phyloP scores from a whole-genome alignment of 2,329 filamentous ascomycete genomes.

The Akanthomyces muscarius region DNA sequence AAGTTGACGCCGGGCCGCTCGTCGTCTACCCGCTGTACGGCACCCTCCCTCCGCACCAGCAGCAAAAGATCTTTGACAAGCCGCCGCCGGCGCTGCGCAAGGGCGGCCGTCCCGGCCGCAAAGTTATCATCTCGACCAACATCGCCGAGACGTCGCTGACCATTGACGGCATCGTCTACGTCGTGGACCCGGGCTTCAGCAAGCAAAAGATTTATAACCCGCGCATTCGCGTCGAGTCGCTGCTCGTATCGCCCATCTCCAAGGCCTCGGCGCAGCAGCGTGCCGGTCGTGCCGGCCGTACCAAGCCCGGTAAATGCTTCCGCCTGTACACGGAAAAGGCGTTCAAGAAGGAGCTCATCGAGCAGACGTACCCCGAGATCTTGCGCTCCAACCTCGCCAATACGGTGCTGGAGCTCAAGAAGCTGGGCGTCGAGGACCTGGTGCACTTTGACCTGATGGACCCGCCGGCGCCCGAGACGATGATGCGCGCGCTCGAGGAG shows the following conservation, averaged over 20 bases:
- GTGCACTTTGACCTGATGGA: conserved; percentile 99
- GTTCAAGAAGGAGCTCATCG: conserved; percentile 97
- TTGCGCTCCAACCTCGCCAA: conserved; percentile 90
- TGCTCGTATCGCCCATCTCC: conserved; percentile 96
- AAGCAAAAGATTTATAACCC: conserved; percentile 99
- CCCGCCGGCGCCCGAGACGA: conserved; percentile 91
- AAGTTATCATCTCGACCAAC: conserved; percentile 92
- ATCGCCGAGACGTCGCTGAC: conserved; percentile 97
- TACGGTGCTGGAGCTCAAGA: conserved; percentile 94
- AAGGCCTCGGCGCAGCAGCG: conserved; percentile 96
- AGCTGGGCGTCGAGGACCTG: conserved; percentile 89
- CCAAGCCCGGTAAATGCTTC: conserved; percentile 96
- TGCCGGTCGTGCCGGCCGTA: conserved; percentile 98
- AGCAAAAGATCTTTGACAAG: conserved; percentile 92
- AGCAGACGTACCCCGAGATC: conserved; percentile 95
- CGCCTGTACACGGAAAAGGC: conserved; percentile 90
- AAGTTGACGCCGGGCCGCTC: conserved; percentile 86
- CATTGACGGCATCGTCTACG: conserved; percentile 98
- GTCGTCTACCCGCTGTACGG: conserved; percentile 93
- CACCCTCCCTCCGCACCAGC: conserved; percentile 84
- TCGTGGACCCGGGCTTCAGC: conserved; percentile 98
- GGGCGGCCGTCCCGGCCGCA: conserved; percentile 83
- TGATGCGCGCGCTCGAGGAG: conserved; percentile 97
- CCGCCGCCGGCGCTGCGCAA: conserved; percentile 69
- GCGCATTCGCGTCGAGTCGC: conserved; percentile 89